Base-by-base conservation (phyloP, 495 filamentous ascomycete genomes). In the Neurospora sp. region DNA sequence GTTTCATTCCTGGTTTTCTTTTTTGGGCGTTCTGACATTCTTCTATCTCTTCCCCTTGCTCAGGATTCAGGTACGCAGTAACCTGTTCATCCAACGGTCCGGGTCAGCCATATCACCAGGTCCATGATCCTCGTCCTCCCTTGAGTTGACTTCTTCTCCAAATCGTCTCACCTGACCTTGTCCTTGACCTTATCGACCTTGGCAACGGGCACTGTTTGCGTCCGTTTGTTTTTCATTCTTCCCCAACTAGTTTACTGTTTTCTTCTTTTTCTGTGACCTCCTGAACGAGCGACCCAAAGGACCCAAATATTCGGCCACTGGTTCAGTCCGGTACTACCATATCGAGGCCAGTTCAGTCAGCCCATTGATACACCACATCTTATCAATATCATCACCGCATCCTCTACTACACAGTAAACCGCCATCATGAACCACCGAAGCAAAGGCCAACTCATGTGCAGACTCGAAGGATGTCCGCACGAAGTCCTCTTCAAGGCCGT, bases 401-500 rank as follows among this genome's bases (percentile, higher is more conserved):
- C 41, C 40, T 5, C 14, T 12, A 42, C 12, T 37, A 37, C 35
- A 37, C 35, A 37, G 14, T 42, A 42, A 44, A 20, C 46, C 9
- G 46, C 46, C 46, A 53, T 1, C n/a, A 53, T 53, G 53, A 66
- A 66, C 6, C 53, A 66, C 53, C 53, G 53, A 35, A 66, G 27
- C 27, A 66, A 66, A 66, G 27, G 27, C 53, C 53, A 66, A 5
- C 53, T 66, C 14, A 66, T 66, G 53, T 79, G 77, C 68, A 22
- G 73, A 7, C 76, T 73, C 59, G 76, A 79, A 37, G 77, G 76
- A 8, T 79, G 77, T 42, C 59, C 18, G 39, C 68, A 73, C 69
- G 77, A 79, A 68, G 73, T 76, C 46, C 46, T 76, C 40, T 76
- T 71, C 73, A 76, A 79, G 71, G 48, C 74, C 4, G 35, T 76